phyloP scores from a whole-genome alignment of 1,284 basidiomycete genomes.

The Calocybe gambosa region DNA sequence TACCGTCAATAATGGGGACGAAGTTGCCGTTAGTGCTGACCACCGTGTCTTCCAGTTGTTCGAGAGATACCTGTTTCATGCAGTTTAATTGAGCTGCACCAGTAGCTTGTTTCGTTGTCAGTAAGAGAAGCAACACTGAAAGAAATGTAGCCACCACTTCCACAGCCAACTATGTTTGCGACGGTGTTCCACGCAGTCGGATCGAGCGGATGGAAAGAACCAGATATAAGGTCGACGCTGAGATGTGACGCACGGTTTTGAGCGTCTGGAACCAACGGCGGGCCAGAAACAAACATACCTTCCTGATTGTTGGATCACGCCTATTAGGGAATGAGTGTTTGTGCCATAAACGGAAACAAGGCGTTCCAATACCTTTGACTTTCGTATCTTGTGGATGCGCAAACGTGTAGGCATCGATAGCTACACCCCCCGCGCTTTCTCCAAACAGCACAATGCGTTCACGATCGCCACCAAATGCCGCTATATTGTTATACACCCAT shows the following conservation, averaged over 20 bases:
- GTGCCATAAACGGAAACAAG: not conserved
- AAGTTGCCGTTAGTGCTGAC: constrained; percentile 20
- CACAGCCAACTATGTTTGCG: constrained; percentile 26
- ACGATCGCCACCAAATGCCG: constrained; percentile 32
- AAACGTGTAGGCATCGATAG: constrained; percentile 27
- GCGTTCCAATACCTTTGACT: constrained; percentile 20
- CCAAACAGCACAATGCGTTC: constrained; percentile 29
- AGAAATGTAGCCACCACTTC: constrained; percentile 17
- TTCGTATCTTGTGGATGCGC: constrained; percentile 25
- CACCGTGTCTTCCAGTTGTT: constrained; percentile 23
- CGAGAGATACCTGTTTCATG: constrained; percentile 23
- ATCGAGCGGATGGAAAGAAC: not conserved
- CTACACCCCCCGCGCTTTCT: constrained; percentile 28
- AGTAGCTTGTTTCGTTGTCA: constrained; percentile 14
- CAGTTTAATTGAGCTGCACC: constrained; percentile 23
- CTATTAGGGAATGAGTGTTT: constrained; percentile 10
- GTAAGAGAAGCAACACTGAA: not conserved
- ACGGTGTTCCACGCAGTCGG: constrained; percentile 23
- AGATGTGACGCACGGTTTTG: not conserved
- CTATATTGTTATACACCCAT: constrained; percentile 32
- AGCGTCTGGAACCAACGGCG: not conserved
- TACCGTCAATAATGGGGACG: constrained; percentile 21
- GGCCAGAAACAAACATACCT: constrained; percentile 17
- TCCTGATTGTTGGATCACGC: constrained; percentile 30
- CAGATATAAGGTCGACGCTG: not conserved